These are phyloP conservation scores for Singerocomus inundabilis DNA, from an alignment of 1,284 basidiomycete species.

Conservation along the genomic window DNA sequence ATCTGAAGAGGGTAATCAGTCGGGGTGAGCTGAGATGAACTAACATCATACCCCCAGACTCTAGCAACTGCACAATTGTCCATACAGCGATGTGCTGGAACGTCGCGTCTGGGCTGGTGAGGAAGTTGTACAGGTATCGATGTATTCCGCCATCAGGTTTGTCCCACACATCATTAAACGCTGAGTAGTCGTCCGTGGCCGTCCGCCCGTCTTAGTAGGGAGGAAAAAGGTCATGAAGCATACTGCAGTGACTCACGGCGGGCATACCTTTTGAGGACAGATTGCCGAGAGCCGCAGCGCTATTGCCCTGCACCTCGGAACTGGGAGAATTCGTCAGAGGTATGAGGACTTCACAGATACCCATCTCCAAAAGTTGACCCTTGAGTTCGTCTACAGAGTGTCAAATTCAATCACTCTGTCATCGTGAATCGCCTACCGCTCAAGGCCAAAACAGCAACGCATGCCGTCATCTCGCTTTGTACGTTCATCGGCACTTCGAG, in stretches of 20 bases:
- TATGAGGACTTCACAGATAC: constrained; percentile 96
- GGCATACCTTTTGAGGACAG: constrained; percentile 89
- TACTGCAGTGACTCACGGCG: background rate
- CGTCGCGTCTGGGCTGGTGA: constrained; percentile 93
- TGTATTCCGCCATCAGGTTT: constrained; percentile 98
- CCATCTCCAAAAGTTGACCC: constrained; percentile 95
- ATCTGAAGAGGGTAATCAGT: constrained; percentile 46
- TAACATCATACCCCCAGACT: constrained; percentile 74
- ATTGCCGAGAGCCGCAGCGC: constrained; percentile 96
- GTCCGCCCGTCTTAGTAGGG: constrained; percentile 60
- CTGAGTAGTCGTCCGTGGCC: constrained; percentile 91
- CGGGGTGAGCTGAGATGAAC: background rate
- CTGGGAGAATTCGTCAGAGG: constrained; percentile 95
- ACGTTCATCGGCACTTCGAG: constrained; percentile 95
- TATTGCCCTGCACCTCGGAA: constrained; percentile 98
- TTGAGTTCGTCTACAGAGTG: constrained; percentile 80
- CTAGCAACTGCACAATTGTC: constrained; percentile 97
- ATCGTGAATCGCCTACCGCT: constrained; percentile 60
- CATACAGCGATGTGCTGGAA: constrained; percentile 99
- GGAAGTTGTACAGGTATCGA: constrained; percentile 91
- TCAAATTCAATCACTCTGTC: constrained; percentile 6
- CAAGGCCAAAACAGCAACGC: constrained; percentile 90
- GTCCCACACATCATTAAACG: constrained; percentile 98
- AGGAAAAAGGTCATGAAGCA: background rate
- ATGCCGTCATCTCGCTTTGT: constrained; percentile 99